Base-by-base conservation (phyloP, 2,329 filamentous ascomycete genomes). In the Fusarium phyllophilum region DNA sequence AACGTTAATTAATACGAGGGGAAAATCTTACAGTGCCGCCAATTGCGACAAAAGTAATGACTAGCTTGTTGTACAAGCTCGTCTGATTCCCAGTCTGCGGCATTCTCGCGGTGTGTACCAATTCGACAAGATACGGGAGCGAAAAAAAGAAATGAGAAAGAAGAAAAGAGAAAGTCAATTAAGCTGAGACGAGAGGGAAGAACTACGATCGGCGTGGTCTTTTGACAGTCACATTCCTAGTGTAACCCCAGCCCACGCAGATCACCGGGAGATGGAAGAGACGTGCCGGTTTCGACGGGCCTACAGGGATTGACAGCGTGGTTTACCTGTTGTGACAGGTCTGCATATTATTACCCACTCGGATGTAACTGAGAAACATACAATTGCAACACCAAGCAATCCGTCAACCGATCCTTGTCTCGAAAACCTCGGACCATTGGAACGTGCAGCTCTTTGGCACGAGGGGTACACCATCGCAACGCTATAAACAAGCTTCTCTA, bases 21-120 rank as follows among this genome's bases (percentile, higher is more conserved):
- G 26, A 13, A 6, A 5, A 52, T 74, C 81, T 24, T 60, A 82
- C 81, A n/a, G 80, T 71, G 5, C 78, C 79, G 7, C 79, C 81
- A 39, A 82, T 78, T 6, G 81, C 81, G 10, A 82, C 81, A 42
- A 80, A 80, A n/a, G 80, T 77, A 13, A 80, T 82, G 33, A 82
- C 78, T 14, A 82, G 79, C 59, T 78, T 78, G 66, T 82, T 82
- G 69, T 82, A 82, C 33, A 70, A 58, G 51, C 75, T 82, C 9
- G 79, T 80, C 62, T 75, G 71, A 18, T 73, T 73, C 34, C 70
- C 70, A 1, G 59, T 62, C 20, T 70, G 59, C 31, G 70, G 55
- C 70, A 73, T 73, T 33, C 7, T 58, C 55, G 18, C 9, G n/a
- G 6, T 11, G 31, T 61, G 3, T 38, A 38, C 24, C 1, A 24